Evolutionary conservation across 116 monocot genomes (phyloP).

Genomic region (Posidonia oceanica): DNA sequence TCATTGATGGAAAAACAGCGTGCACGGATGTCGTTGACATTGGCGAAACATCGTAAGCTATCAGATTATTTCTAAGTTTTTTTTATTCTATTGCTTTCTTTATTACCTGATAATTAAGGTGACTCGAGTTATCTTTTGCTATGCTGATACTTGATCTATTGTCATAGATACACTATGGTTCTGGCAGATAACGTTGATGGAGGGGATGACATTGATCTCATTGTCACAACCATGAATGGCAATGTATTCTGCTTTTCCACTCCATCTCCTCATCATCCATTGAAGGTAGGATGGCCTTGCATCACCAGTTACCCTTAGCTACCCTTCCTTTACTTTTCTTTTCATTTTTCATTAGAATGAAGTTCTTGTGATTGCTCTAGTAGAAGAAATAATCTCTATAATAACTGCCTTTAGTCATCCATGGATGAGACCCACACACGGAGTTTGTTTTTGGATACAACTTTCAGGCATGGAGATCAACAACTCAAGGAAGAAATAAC

Average conservation of each 20-base stretch:
- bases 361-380: too few species aligned
- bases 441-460: conserved; percentile 1
- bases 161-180: conserved; percentile 83
- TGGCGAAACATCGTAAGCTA: conserved; percentile 86
- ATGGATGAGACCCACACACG: not conserved
- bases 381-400: too few species aligned
- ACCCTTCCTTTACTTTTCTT: not conserved
- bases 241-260: conserved; percentile 96
- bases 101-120: not conserved
- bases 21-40: conserved; percentile 98
- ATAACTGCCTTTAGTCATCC: too few species aligned
- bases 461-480: conserved; percentile 82
- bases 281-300: conserved; percentile 40
- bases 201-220: conserved; percentile 97
- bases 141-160: not conserved
- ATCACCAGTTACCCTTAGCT: not conserved
- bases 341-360: too few species aligned
- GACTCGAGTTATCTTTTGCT: not conserved
- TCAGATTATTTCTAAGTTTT: not conserved
- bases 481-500: conserved; percentile 85
- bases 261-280: conserved; percentile 72
- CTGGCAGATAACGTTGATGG: conserved; percentile 98
- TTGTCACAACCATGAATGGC: conserved; percentile 98
- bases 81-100: not conserved
- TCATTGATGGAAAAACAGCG: conserved; percentile 86